Percentiles rank a stretch among this genome's conserved stretches.
These are phyloP conservation scores for Tolypocladium ophioglossoides DNA, from an alignment of 2,329 filamentous ascomycete genomes.

Conservation along the genomic window DNA sequence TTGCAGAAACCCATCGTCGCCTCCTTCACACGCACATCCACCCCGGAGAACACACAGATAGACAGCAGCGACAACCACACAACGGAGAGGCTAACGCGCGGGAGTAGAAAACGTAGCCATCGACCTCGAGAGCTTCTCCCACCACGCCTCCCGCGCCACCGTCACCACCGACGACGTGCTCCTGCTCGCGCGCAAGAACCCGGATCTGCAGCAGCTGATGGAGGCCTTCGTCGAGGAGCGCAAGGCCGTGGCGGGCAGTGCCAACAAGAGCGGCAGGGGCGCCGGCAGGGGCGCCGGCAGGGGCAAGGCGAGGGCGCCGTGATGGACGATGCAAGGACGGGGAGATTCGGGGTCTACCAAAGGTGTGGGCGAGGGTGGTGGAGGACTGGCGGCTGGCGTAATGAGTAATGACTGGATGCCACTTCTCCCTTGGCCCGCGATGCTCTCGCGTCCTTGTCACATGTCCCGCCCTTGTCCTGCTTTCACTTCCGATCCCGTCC, in stretches of 20 bases:
- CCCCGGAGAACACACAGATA: no score
- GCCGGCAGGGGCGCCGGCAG: neutral
- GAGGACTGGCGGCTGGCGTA: neutral
- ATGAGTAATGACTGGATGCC: neutral
- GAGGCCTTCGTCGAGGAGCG: slow-evolving; percentile 54
- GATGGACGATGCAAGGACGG: neutral
- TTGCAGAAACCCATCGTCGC: no score
- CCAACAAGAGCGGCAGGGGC: neutral
- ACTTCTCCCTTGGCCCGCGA: neutral
- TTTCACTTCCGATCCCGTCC: neutral
- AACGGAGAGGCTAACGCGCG: neutral
- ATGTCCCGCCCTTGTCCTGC: neutral
- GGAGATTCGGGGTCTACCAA: neutral
- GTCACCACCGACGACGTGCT: slow-evolving; percentile 82
- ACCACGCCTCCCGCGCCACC: slow-evolving; percentile 71
- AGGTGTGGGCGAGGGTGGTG: neutral
- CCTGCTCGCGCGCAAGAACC: slow-evolving; percentile 76
- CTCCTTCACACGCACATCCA: neutral
- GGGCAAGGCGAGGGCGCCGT: neutral
- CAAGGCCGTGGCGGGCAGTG: slow-evolving; percentile 17
- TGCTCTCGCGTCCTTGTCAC: neutral
- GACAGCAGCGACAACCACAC: no score
- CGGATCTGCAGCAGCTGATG: slow-evolving; percentile 70
- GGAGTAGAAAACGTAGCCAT: slow-evolving; percentile 41
- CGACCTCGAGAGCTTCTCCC: slow-evolving; percentile 47